These are phyloP conservation scores for Penicillium maclennaniae DNA, from an alignment of 495 filamentous ascomycete genomes.

Conservation along the genomic window DNA sequence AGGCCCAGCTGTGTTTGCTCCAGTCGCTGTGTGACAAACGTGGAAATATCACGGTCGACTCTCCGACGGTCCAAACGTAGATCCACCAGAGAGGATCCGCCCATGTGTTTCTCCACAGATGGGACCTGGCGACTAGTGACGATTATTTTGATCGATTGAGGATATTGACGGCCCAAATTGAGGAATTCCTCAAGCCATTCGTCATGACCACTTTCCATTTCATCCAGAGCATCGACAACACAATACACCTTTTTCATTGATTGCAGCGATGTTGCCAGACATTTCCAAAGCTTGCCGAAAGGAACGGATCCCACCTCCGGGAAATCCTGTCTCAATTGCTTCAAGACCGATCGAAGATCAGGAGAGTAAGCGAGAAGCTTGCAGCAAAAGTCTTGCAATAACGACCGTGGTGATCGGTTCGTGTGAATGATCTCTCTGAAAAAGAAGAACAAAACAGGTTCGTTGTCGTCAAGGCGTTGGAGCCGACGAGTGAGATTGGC, in stretches of 20 bases:
- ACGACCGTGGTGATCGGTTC: conserved; percentile 36
- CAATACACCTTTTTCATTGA: conserved; percentile 28
- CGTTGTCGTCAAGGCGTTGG: conserved; percentile 2
- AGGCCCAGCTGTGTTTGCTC: too few species aligned
- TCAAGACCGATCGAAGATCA: conserved; percentile 28
- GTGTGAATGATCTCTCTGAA: conserved; percentile 48
- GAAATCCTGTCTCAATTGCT: not conserved
- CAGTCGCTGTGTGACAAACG: too few species aligned
- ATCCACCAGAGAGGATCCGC: not conserved
- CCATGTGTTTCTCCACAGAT: conserved; percentile 7
- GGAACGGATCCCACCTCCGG: not conserved
- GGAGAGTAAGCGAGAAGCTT: conserved; percentile 37
- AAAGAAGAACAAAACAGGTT: conserved; percentile 50
- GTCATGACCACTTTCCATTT: conserved; percentile 38
- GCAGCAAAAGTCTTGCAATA: conserved; percentile 41
- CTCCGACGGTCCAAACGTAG: too few species aligned
- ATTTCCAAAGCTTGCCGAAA: conserved; percentile 15
- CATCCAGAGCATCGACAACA: conserved; percentile 49
- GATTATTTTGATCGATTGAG: conserved; percentile 37
- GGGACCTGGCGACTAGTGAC: conserved; percentile 39
- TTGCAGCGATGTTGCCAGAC: not conserved
- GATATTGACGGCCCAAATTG: conserved; percentile 29
- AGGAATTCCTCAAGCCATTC: conserved; percentile 30
- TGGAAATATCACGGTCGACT: too few species aligned
- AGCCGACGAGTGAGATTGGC: conserved; percentile 33